Evolutionary conservation across 805 yeast genomes (phyloP).

Genomic region (Candida vartiovaarae): DNA sequence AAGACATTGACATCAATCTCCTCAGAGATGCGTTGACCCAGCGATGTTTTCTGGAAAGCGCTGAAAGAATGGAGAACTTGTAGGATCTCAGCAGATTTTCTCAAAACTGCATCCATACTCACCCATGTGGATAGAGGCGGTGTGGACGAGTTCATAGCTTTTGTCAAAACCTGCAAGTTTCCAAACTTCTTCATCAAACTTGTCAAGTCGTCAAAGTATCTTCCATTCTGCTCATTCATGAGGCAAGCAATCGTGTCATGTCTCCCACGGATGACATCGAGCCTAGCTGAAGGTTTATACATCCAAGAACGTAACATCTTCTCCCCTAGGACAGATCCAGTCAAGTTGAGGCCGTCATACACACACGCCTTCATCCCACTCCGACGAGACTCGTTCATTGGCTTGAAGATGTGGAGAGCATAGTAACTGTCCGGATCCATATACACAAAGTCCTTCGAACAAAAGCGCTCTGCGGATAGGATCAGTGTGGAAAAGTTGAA

Average conservation of each 20-base stretch:
- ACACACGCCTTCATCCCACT: constrained; percentile 10
- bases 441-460: constrained; percentile 13
- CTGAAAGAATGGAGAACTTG: neutral
- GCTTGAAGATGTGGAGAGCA: constrained; percentile 21
- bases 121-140: constrained; percentile 25
- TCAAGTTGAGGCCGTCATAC: constrained; percentile 19
- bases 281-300: constrained; percentile 27
- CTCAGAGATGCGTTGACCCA: constrained; percentile 14
- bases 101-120: constrained; percentile 21
- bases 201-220: constrained; percentile 17
- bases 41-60: neutral
- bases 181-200: constrained; percentile 21
- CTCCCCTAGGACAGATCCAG: constrained; percentile 25
- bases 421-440: constrained; percentile 25
- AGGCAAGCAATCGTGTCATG: constrained; percentile 24
- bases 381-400: constrained; percentile 2
- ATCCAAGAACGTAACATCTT: constrained; percentile 29
- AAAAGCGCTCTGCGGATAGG: constrained; percentile 1
- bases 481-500: constrained; percentile 1
- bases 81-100: constrained; percentile 13
- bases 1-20: constrained; percentile 8
- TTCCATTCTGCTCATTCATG: constrained; percentile 14
- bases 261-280: constrained; percentile 24
- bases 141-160: constrained; percentile 22
- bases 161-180: constrained; percentile 22